Evolutionary conservation across 2,329 filamentous ascomycete species (phyloP).

Genomic region (Ophidiomyces ophidiicola): DNA sequence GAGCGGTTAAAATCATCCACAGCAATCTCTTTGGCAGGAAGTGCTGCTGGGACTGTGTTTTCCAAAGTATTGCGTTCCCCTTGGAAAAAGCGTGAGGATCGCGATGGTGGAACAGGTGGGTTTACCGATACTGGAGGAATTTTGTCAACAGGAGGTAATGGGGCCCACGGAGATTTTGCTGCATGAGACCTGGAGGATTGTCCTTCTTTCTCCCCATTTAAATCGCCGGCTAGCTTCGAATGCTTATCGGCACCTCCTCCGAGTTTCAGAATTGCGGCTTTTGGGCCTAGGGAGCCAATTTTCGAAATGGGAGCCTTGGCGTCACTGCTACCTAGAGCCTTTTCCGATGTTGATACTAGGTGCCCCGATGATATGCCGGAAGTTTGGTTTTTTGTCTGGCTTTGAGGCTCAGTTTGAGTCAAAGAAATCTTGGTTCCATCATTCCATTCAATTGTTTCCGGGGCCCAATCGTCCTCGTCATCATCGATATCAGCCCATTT

Average conservation of each 20-base stretch:
- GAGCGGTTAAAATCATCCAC: slow-evolving; percentile 85
- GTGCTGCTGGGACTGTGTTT: slow-evolving; percentile 39
- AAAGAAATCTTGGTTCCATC: slow-evolving; percentile 55
- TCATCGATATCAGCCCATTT: slow-evolving; percentile 61
- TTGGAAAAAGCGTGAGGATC: slow-evolving; percentile 39
- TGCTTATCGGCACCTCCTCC: slow-evolving; percentile 35
- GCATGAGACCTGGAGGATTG: slow-evolving; percentile 41
- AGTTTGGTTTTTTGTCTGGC: slow-evolving; percentile 16
- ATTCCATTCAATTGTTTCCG: slow-evolving; percentile 57
- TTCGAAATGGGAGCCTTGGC: slow-evolving; percentile 24
- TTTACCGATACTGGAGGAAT: slow-evolving; percentile 58
- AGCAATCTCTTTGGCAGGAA: slow-evolving; percentile 66
- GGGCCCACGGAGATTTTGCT: slow-evolving; percentile 86
- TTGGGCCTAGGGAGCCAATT: slow-evolving; percentile 37
- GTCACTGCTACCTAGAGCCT: slow-evolving; percentile 16
- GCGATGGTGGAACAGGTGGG: slow-evolving; percentile 32
- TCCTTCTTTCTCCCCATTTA: slow-evolving; percentile 45
- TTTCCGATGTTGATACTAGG: slow-evolving; percentile 2
- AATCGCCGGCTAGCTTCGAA: slow-evolving; percentile 33
- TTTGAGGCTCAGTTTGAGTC: slow-evolving; percentile 31
- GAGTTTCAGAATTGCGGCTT: slow-evolving; percentile 39
- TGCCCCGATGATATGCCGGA: slow-evolving; percentile 15
- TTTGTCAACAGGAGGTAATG: slow-evolving; percentile 73
- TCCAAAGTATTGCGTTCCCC: slow-evolving; percentile 48
- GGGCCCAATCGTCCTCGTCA: slow-evolving; percentile 57